phyloP scores from a whole-genome alignment of 768 basidiomycete genomes.

The Mycena sanguinolenta region DNA sequence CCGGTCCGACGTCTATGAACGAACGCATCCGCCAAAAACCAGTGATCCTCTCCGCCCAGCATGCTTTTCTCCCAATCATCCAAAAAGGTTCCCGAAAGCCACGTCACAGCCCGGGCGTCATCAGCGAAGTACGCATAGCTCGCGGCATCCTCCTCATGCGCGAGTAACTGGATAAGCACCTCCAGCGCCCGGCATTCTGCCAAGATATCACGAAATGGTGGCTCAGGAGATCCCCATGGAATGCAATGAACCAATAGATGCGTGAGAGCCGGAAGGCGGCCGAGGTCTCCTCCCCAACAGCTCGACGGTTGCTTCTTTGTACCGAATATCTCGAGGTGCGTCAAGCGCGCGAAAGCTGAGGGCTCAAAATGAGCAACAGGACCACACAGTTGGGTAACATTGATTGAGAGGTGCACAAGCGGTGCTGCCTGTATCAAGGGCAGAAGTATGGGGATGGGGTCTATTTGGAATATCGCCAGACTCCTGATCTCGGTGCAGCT shows the following conservation, averaged over 20 bases:
- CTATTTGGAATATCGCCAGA: not conserved
- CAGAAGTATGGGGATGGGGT: not conserved
- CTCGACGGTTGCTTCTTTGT: no score
- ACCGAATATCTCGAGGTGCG: not conserved
- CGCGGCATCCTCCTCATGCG: not conserved
- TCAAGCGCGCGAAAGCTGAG: not conserved
- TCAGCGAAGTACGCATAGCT: not conserved
- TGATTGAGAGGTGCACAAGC: not conserved
- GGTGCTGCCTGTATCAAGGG: not conserved
- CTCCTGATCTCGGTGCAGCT: not conserved
- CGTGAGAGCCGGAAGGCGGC: not conserved
- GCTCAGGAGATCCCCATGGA: not conserved
- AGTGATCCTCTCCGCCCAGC: constrained; percentile 1
- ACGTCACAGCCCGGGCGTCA: not conserved
- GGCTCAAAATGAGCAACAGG: not conserved
- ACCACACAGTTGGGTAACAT: not conserved
- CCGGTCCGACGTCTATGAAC: not conserved
- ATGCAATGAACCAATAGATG: not conserved
- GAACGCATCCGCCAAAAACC: not conserved
- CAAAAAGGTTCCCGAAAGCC: not conserved
- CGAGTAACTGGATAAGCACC: not conserved
- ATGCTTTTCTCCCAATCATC: not conserved
- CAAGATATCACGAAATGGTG: not conserved
- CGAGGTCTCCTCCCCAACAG: not conserved
- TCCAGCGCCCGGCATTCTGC: not conserved